Conservation (phyloP, 2,329 filamentous ascomycete genomes). For the Polychaeton citri region DNA sequence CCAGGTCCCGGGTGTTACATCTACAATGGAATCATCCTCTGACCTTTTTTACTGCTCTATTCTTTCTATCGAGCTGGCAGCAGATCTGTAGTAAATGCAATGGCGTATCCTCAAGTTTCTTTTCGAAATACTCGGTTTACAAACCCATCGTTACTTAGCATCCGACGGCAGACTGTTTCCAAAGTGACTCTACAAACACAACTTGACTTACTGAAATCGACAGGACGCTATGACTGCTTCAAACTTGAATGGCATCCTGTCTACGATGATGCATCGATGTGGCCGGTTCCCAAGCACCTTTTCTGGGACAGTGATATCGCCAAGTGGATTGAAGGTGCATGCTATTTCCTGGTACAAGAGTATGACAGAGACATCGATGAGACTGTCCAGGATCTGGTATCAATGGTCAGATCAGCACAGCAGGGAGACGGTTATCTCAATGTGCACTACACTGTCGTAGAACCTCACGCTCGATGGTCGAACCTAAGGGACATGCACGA, state of each 20-base stretch:
- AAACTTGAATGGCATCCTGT: slow-evolving; percentile 42
- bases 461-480: slow-evolving; percentile 41
- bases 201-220: slow-evolving; percentile 39
- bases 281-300: slow-evolving; percentile 44
- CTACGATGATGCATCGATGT: slow-evolving; percentile 39
- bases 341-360: slow-evolving; percentile 37
- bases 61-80: too few relatives aligned
- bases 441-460: slow-evolving; percentile 48
- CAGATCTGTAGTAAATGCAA: too few relatives aligned
- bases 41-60: too few relatives aligned
- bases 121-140: slow-evolving; percentile 20
- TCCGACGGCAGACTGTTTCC: slow-evolving; percentile 29
- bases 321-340: slow-evolving; percentile 51
- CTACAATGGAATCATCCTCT: too few relatives aligned
- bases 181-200: slow-evolving; percentile 37
- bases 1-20: too few relatives aligned
- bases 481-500: slow-evolving; percentile 51
- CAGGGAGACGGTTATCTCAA: slow-evolving; percentile 50
- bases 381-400: slow-evolving; percentile 43
- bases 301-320: slow-evolving; percentile 43
- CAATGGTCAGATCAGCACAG: slow-evolving; percentile 45
- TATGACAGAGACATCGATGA: slow-evolving; percentile 34
- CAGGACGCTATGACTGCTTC: slow-evolving; percentile 42
- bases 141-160: slow-evolving; percentile 21
- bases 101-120: slow-evolving; percentile 31